Base-by-base conservation (phyloP, 2,329 filamentous ascomycete genomes). In the Fusarium drepaniforme region DNA sequence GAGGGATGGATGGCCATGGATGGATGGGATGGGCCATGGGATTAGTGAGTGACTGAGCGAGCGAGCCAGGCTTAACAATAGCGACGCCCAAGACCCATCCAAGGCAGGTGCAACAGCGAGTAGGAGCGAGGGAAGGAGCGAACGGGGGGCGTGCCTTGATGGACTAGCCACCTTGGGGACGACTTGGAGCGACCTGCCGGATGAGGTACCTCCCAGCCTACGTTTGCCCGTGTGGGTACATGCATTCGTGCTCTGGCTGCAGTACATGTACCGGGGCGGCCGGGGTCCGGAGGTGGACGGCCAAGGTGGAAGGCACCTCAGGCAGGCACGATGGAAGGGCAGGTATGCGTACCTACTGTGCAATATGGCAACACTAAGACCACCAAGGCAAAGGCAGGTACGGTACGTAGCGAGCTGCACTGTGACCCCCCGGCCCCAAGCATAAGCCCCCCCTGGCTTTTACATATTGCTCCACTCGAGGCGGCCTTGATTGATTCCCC, bases 1-100 rank as follows among this genome's bases (percentile, higher is more conserved):
- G 77, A 79, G 73, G 74, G 75, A 81, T 82, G 79, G 81, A 82
- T 78, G 72, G 75, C 75, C 74, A 77, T 81, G 73, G 81, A 82
- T 79, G 75, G 49, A 56, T 56, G 49, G 49, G 44, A 51, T 51
- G 46, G 46, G 77, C 70, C 70, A 75, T 77, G 74, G 80, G 77
- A 76, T 70, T 73, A 73, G 76, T 78, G 77, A 79, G 73, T 76
- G 72, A 77, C 73, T 73, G 76, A 72, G 49, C 49, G 25, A 53
- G 49, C 49, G 25, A 53, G 72, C 71, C 74, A 71, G 74, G 70
- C 66, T 73, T 49, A 67, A 49, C 63, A 64, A 51, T 44, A 56
- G 62, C 67, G 37, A 66, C 64, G 57, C 67, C 66, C 66, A 62
- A 56, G 72, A 64, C 73, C 62, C 70, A 60, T 71, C 68, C 73